Conservation (phyloP, 2,329 filamentous ascomycete genomes). For the Diaporthe vexans region DNA sequence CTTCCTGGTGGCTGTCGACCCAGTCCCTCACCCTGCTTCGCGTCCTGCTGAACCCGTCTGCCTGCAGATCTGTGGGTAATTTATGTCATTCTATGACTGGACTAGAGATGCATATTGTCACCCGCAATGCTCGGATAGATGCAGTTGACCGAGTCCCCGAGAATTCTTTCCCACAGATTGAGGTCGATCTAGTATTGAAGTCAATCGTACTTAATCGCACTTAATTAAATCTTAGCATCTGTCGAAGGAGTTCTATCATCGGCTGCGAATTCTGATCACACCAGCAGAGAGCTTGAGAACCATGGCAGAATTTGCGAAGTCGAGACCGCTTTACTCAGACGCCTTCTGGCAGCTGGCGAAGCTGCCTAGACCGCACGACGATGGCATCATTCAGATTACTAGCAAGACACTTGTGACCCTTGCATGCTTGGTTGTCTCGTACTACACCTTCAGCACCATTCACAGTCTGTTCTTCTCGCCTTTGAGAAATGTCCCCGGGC, state of each 20-base stretch:
- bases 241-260: neutral
- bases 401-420: neutral
- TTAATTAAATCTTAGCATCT: neutral
- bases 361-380: neutral
- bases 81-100: neutral
- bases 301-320: neutral
- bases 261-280: neutral
- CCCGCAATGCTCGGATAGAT: neutral
- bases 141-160: neutral
- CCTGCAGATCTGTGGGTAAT: conserved; percentile 5
- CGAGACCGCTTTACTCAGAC: neutral
- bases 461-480: conserved; percentile 1
- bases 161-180: neutral
- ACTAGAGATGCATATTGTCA: neutral
- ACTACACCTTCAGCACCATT: neutral
- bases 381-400: neutral
- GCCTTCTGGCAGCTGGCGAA: neutral
- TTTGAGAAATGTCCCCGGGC: neutral
- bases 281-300: no score
- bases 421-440: neutral
- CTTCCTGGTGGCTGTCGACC: neutral
- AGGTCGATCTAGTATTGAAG: neutral
- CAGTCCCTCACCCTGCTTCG: neutral
- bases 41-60: neutral
- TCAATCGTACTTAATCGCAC: neutral